Base-by-base conservation (phyloP, 768 basidiomycete genomes). In the Pulveroboletus sp. region DNA sequence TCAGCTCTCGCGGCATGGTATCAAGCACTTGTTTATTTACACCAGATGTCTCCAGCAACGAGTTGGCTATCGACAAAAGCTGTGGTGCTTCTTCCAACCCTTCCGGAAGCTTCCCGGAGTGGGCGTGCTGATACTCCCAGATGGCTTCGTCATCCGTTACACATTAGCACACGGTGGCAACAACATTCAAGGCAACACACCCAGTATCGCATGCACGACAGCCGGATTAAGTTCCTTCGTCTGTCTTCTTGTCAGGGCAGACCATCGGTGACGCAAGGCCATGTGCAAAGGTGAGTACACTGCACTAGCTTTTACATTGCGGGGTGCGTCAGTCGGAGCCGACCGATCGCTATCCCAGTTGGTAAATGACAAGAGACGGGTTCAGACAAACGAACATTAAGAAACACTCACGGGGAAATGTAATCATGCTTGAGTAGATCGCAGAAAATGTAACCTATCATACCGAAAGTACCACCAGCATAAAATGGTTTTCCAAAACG, bases 361-460 rank as follows among this genome's bases (percentile, higher is more conserved):
- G 17, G n/a, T 18, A 17, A 21, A 46, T 21, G 39, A 55, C 57
- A 53, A 54, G 36, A 18, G 39, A 41, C 27, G 31, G 37, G 40
- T 41, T 55, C 46, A 54, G 50, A 49, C 12, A 9, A 51, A 41
- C 49, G 7, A 50, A 26, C 28, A 42, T n/a, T 35, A 24, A 24
- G 39, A 33, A 42, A 35, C 36, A 68, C 93, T 71, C 70, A 94
- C 95, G 85, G 81, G 40, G 83, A 72, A 54, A 96, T 81, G 66
- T 86, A 92, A 54, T 93, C 85, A 61, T 96, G 95, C 48, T 80
- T 76, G 49, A 93, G 74, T 48, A 99, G 76, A 66, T 98, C 94
- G 55, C 91, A 92, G 64, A 97, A 96, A 61, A 96, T 91, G 69
- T 92, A 99, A 14, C 95, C 95, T 40, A 84, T 72, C 51, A 94